phyloP scores from a whole-genome alignment of 306 rosid genomes.

The Malus domestica region DNA sequence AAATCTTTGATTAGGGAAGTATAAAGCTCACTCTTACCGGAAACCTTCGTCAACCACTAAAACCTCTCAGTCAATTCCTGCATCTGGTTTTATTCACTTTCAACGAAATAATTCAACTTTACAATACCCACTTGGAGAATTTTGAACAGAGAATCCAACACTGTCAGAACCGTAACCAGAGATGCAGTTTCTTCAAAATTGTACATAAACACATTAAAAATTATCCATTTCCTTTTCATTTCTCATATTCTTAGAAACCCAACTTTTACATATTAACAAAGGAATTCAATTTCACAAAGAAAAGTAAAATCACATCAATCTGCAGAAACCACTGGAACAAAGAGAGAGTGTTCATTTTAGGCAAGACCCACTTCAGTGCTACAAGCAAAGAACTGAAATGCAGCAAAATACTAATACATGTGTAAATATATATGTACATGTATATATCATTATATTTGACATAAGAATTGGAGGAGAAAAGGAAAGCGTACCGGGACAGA shows the following conservation, averaged over 20 bases:
- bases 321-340: not conserved
- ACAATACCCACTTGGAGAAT: not conserved
- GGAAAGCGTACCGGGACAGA: slow-evolving; percentile 35
- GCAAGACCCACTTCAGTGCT: not conserved
- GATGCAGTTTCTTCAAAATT: not conserved
- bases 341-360: not conserved
- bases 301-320: not conserved
- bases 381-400: not conserved
- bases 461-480: not conserved
- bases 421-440: too few species aligned
- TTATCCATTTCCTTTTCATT: not conserved
- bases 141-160: not conserved
- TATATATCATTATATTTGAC: not conserved
- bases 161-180: not conserved
- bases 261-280: not conserved
- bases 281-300: not conserved
- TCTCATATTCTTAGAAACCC: not conserved
- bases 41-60: not conserved
- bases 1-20: not conserved
- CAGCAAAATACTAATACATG: slow-evolving; percentile 1
- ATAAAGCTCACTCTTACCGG: not conserved
- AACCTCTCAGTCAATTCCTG: not conserved
- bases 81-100: not conserved
- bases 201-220: not conserved
- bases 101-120: too few species aligned